Base-by-base conservation (phyloP, 2,329 filamentous ascomycete species). In the Epichloe sibirici region DNA sequence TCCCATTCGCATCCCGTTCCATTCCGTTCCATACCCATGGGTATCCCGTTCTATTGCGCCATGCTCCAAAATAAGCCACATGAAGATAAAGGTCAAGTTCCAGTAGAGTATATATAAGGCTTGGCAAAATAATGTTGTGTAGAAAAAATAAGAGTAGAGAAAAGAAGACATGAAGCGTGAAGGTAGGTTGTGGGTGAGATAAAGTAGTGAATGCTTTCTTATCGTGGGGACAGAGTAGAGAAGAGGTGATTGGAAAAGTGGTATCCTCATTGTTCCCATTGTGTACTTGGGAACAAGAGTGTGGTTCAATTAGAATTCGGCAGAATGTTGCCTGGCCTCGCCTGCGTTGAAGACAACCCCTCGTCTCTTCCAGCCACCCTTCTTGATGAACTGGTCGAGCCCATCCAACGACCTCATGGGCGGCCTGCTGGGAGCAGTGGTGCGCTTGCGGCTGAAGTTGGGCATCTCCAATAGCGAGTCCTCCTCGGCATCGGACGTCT, bases 291-390 rank as follows among this genome's bases (percentile, higher is more conserved):
- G 8, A 31, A 9, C 28, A 31, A 31, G 28, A 31, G 2, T 31
- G 31, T 11, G 31, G 3, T 31, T 31, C 31, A 25, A 1, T 47
- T 39, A 25, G 35, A 42, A 44, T n/a, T 43, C 35, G 34, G n/a
- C 40, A 17, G 39, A 35, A 31, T 47, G 40, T 17, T 31, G 40
- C 3, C 48, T 39, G 15, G 49, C 53, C 48, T 69, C 67, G 31
- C 69, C 62, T 35, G 62, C 56, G 52, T 67, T 60, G 53, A 73
- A 72, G 61, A 72, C 62, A 43, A 73, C 66, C 48, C 69, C 70
- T 12, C 69, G 63, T 51, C 70, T 63, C 65, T 73, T 73, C 71
- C 70, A 73, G 37, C 71, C 69, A 39, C 69, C 68, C 15, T 68
- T 67, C 63, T 70, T 71, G 57, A 70, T 64, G 38, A 70, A 69